Base-by-base conservation (phyloP, 306 rosid genomes). In the Carpinus fangiana region DNA sequence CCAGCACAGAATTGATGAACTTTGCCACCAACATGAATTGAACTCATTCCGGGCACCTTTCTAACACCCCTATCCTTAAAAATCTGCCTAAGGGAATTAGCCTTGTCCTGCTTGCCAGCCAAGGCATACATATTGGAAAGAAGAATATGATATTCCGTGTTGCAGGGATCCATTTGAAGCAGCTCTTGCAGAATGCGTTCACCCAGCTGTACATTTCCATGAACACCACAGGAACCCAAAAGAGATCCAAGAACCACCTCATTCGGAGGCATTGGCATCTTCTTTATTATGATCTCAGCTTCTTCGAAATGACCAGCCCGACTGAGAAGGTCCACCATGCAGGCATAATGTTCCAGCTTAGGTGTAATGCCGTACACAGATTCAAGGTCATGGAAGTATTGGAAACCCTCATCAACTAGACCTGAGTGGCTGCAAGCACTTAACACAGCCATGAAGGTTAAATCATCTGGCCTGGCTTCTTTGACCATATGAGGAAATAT, bases 381-480 rank as follows among this genome's bases (percentile, higher is more conserved):
- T 64, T 92, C 90, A 47, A 90, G 80, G 75, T 82, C 85, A 28
- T 67, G 66, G 79, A 93, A 90, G 78, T 84, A 86, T 59, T 75
- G 68, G 79, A 73, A 79, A 78, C 96, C 96, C 81, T 81, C 79
- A 64, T 89, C 84, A 69, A 93, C 88, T 46, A 93, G 86, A 61
- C 94, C 93, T 0, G 90, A 82, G 81, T 90, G 96, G 85, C 90
- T 88, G 85, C 96, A 93, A 23, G 90, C 92, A 87, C 90, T 87
- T 83, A 90, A 80, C 85, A 93, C 73, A n/a, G 91, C 80, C 80
- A 82, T 78, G 36, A 89, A 90, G 77, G 96, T 90, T 69, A 93
- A 59, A 56, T 87, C 88, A 76, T 93, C 96, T 3, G 97, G 94
- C 74, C 74, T 88, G 70, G 75, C 87, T 82, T 84, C 90, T 76